Percentiles rank a stretch among this genome's conserved stretches.
These are phyloP conservation scores for Parathielavia appendiculata DNA, from an alignment of 495 filamentous ascomycete genomes.

Conservation along the genomic window DNA sequence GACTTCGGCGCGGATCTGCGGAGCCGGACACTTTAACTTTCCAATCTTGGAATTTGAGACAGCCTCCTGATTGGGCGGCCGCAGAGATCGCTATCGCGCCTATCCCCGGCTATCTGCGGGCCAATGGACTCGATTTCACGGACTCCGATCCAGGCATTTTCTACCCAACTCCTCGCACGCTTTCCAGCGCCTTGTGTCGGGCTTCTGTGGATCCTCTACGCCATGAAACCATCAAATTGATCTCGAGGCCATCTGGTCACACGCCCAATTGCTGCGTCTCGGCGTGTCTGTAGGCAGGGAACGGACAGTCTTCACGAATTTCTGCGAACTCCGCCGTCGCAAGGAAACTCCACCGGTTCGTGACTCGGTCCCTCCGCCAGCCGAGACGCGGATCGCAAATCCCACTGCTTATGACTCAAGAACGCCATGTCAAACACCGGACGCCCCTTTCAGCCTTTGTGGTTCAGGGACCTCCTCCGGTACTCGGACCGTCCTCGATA, in stretches of 20 bases:
- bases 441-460: not conserved
- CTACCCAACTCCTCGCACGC: not conserved
- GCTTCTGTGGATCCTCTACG: conserved; percentile 4
- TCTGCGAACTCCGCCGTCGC: not conserved
- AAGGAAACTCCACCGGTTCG: conserved; percentile 11
- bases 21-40: not conserved
- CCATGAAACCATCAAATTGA: conserved; percentile 13
- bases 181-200: conserved; percentile 22
- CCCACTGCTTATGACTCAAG: conserved; percentile 2
- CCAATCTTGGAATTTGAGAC: conserved; percentile 6
- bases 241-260: conserved; percentile 3
- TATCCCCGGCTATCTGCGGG: conserved; percentile 29
- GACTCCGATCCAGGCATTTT: conserved; percentile 12
- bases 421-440: not conserved
- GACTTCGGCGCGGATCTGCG: conserved; percentile 1
- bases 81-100: conserved; percentile 14
- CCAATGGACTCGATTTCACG: conserved; percentile 18
- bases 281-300: conserved; percentile 1
- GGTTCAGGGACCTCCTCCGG: conserved; percentile 3
- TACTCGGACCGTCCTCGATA: not conserved
- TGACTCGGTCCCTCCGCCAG: conserved; percentile 9
- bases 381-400: not conserved
- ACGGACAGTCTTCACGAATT: too few species aligned
- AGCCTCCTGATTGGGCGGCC: conserved; percentile 14
- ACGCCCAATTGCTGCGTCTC: not conserved